phyloP scores from a whole-genome alignment of 192 early-diverging fungal genomes.

The Coemansia sp. region DNA sequence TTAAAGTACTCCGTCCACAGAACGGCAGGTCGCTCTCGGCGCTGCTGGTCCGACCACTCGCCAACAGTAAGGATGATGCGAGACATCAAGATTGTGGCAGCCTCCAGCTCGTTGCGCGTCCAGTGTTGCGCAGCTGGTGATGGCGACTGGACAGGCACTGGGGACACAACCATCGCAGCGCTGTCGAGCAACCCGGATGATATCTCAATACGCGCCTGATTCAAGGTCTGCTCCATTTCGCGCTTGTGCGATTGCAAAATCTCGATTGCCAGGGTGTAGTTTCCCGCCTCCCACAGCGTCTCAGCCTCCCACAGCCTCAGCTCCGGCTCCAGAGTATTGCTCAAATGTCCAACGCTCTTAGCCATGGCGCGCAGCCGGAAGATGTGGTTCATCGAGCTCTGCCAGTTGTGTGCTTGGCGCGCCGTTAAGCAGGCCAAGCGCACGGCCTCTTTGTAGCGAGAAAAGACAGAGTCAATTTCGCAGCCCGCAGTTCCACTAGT shows the following conservation, averaged over 20 bases:
- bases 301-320: conserved; percentile 54
- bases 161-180: background rate
- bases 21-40: conserved; percentile 43
- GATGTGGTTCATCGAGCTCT: conserved; percentile 45
- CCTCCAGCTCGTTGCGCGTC: conserved; percentile 28
- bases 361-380: conserved; percentile 34
- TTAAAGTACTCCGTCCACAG: conserved; percentile 54
- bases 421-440: conserved; percentile 32
- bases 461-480: conserved; percentile 1
- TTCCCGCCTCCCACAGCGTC: conserved; percentile 51
- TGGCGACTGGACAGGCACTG: background rate
- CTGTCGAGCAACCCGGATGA: background rate
- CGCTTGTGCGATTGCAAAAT: conserved; percentile 37
- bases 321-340: conserved; percentile 24
- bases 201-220: conserved; percentile 7
- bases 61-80: conserved; percentile 42
- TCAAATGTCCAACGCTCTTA: background rate
- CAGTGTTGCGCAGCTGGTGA: background rate
- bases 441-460: conserved; percentile 36
- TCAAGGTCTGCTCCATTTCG: conserved; percentile 21
- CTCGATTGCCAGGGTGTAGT: conserved; percentile 37
- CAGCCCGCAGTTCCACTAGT: background rate
- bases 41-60: conserved; percentile 48
- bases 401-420: conserved; percentile 42
- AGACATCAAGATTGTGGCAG: conserved; percentile 37